These are phyloP conservation scores for Cercospora sp. DNA, from an alignment of 2,329 filamentous ascomycete species.

Conservation along the genomic window DNA sequence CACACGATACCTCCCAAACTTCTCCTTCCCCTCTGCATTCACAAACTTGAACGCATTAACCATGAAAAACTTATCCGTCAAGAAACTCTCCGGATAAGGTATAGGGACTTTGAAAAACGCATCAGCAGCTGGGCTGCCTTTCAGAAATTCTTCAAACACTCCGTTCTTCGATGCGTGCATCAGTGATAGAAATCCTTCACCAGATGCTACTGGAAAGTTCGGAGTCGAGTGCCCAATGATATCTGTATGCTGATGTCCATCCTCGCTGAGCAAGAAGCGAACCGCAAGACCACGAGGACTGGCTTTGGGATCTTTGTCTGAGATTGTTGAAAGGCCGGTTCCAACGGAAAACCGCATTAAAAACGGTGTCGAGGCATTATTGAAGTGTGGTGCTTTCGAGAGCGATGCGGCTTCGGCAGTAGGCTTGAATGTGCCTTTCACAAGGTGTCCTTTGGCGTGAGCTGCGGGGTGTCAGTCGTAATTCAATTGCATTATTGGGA, in stretches of 20 bases:
- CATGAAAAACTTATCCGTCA: conserved; percentile 50
- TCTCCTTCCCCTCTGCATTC: conserved; percentile 44
- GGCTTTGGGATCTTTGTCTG: conserved; percentile 31
- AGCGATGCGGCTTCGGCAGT: conserved; percentile 48
- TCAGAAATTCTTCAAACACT: conserved; percentile 48
- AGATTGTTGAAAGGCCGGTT: conserved; percentile 33
- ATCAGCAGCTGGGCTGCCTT: conserved; percentile 49
- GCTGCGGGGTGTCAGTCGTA: conserved; percentile 39
- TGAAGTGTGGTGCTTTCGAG: conserved; percentile 34
- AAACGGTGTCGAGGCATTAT: conserved; percentile 27
- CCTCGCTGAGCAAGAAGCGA: conserved; percentile 49
- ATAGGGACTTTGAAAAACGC: conserved; percentile 54
- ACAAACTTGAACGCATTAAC: conserved; percentile 55
- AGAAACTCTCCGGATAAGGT: conserved; percentile 53
- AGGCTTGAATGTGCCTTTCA: conserved; percentile 57
- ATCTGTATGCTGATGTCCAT: conserved; percentile 55
- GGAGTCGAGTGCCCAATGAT: conserved; percentile 57
- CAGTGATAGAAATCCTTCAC: conserved; percentile 55
- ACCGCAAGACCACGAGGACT: conserved; percentile 49
- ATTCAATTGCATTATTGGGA: neutral
- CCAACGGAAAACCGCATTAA: conserved; percentile 34
- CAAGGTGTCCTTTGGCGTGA: conserved; percentile 57
- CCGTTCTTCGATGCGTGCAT: conserved; percentile 47
- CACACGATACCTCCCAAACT: conserved; percentile 53
- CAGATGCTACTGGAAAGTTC: conserved; percentile 55